Conservation (phyloP, 1,284 basidiomycete genomes). For the Puccinia coronata region DNA sequence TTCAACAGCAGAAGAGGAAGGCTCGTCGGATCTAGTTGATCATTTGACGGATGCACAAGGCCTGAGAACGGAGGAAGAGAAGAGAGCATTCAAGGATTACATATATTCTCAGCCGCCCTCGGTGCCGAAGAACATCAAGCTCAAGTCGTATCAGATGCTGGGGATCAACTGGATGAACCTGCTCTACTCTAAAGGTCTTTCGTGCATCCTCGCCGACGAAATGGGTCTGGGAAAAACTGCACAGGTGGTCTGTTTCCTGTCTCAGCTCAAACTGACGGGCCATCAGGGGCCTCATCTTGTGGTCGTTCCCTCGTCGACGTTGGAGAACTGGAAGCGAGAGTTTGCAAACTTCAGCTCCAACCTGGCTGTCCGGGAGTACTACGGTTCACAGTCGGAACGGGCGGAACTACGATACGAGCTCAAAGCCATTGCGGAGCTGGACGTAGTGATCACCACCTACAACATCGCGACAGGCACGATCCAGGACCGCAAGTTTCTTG, state of each 20-base stretch:
- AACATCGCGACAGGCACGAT: slow-evolving; percentile 85
- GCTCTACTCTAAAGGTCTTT: slow-evolving; percentile 75
- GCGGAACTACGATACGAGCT: slow-evolving; percentile 71
- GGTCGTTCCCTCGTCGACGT: slow-evolving; percentile 90
- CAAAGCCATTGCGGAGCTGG: slow-evolving; percentile 69
- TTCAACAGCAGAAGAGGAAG: slow-evolving; percentile 57
- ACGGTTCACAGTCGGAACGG: slow-evolving; percentile 88
- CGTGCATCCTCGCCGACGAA: slow-evolving; percentile 95
- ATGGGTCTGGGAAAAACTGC: slow-evolving; percentile 92
- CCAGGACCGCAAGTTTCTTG: slow-evolving; percentile 84
- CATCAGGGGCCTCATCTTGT: slow-evolving; percentile 84
- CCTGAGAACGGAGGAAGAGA: slow-evolving; percentile 54
- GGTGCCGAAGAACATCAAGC: slow-evolving; percentile 70
- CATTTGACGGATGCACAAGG: slow-evolving; percentile 58
- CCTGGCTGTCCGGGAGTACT: slow-evolving; percentile 87
- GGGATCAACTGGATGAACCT: slow-evolving; percentile 98
- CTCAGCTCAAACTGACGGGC: slow-evolving; percentile 77
- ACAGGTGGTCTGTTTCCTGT: slow-evolving; percentile 95
- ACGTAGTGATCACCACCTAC: slow-evolving; percentile 95
- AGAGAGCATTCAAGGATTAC: slow-evolving; percentile 61
- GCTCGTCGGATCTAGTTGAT: slow-evolving; percentile 59
- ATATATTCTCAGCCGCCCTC: slow-evolving; percentile 74
- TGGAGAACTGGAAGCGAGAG: slow-evolving; percentile 98
- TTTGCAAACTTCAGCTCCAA: slow-evolving; percentile 85
- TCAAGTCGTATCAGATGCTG: slow-evolving; percentile 95